Evolutionary conservation across 768 basidiomycete genomes (phyloP).

Genomic region (Neoboletus subvelutipes): DNA sequence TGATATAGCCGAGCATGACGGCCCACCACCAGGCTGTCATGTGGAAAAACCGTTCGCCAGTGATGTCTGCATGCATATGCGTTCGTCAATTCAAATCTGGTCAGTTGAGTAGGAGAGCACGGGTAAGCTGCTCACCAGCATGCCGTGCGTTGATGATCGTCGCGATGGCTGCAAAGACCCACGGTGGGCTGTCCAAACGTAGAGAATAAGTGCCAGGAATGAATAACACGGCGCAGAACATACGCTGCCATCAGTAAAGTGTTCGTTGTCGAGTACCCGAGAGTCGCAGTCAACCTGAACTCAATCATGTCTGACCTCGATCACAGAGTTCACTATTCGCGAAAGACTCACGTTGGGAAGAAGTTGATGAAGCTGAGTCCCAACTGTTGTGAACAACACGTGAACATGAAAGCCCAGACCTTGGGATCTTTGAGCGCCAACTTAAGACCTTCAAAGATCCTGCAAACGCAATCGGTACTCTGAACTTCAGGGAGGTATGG

Average conservation of each 20-base stretch:
- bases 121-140: constrained; percentile 36
- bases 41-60: constrained; percentile 68
- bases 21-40: constrained; percentile 57
- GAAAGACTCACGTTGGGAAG: constrained; percentile 46
- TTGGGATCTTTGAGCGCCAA: constrained; percentile 58
- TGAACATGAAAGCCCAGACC: constrained; percentile 52
- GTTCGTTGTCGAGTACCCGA: constrained; percentile 60
- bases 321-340: background rate
- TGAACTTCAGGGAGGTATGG: too few relatives aligned
- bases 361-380: constrained; percentile 64
- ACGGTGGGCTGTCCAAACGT: constrained; percentile 49
- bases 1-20: constrained; percentile 59
- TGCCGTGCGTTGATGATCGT: constrained; percentile 58
- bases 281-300: constrained; percentile 53
- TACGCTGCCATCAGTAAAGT: constrained; percentile 61
- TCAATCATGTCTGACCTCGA: background rate
- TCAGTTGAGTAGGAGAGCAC: background rate
- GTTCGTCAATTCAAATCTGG: background rate
- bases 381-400: constrained; percentile 51
- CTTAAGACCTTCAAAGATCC: constrained; percentile 33
- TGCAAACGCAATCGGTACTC: background rate
- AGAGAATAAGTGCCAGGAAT: background rate
- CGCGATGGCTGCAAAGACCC: constrained; percentile 51
- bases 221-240: constrained; percentile 17
- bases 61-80: constrained; percentile 39